phyloP scores from a whole-genome alignment of 331 rosid genomes.

The Erythrophleum ivorense region DNA sequence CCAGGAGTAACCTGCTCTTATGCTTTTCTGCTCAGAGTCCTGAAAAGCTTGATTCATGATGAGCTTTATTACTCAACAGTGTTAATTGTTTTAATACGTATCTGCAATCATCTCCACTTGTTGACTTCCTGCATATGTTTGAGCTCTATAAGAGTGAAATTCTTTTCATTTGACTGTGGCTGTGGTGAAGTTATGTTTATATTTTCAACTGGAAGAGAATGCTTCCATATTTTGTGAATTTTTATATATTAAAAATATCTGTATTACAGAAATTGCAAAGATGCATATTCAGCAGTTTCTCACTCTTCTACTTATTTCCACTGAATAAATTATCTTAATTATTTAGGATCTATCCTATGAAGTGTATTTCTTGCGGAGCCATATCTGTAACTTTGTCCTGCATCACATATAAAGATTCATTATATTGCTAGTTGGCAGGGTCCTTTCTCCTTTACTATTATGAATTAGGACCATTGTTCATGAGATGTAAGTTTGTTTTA shows the following conservation, averaged over 20 bases:
- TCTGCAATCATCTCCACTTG: not conserved
- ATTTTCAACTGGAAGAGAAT: constrained; percentile 1
- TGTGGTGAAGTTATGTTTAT: constrained; percentile 1
- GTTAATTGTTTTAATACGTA: not conserved
- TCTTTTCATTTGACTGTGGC: not conserved
- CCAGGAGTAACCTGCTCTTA: constrained; percentile 3
- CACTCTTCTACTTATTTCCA: not conserved
- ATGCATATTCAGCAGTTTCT: constrained; percentile 1
- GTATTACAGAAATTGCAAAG: constrained; percentile 15
- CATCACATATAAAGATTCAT: not conserved
- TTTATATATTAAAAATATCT: constrained; percentile 6
- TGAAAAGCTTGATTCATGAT: constrained; percentile 5
- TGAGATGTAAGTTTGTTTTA: not conserved
- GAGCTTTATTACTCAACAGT: not conserved
- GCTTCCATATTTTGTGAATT: constrained; percentile 7
- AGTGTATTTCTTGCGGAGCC: not conserved
- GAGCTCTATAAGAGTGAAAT: constrained; percentile 6
- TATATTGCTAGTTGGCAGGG: not conserved
- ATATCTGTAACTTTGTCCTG: not conserved
- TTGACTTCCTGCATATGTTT: not conserved
- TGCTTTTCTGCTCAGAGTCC: constrained; percentile 20
- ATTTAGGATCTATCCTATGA: constrained; percentile 7
- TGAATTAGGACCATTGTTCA: not conserved
- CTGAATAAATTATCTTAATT: not conserved
- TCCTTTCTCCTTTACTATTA: not conserved